Conservation (phyloP, 805 yeast genomes). For the Maudiozyma bulderi region DNA sequence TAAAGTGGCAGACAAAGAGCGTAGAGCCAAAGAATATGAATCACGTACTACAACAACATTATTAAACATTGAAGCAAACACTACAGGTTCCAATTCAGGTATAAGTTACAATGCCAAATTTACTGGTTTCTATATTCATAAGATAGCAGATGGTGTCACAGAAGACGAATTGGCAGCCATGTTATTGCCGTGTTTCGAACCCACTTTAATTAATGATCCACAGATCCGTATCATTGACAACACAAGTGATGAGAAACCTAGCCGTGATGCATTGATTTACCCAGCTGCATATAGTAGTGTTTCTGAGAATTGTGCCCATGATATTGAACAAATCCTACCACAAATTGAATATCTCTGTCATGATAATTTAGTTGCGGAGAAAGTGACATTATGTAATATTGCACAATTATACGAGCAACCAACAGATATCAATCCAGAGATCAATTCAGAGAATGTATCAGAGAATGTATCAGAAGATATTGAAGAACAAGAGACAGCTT, state of each 20-base stretch:
- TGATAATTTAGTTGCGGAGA: slow-evolving; percentile 19
- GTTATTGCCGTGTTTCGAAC: slow-evolving; percentile 23
- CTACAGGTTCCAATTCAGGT: slow-evolving; percentile 1
- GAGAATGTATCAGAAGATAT: background rate
- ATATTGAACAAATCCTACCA: slow-evolving; percentile 34
- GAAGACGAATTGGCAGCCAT: slow-evolving; percentile 34
- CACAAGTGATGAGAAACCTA: background rate
- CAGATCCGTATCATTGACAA: slow-evolving; percentile 7
- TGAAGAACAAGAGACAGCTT: too few relatives aligned
- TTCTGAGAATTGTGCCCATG: slow-evolving; percentile 34
- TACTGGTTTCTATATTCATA: slow-evolving; percentile 48
- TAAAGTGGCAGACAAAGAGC: slow-evolving; percentile 26
- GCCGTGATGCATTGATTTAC: slow-evolving; percentile 12
- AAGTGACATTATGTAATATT: slow-evolving; percentile 15
- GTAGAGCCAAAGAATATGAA: slow-evolving; percentile 24
- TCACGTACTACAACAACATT: slow-evolving; percentile 17
- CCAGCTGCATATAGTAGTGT: slow-evolving; percentile 30
- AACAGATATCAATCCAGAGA: background rate
- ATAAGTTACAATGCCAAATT: slow-evolving; percentile 14
- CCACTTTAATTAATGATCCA: slow-evolving; percentile 23
- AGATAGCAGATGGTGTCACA: slow-evolving; percentile 45
- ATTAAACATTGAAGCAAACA: slow-evolving; percentile 16
- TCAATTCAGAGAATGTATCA: background rate
- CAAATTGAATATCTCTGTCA: slow-evolving; percentile 20
- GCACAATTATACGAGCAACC: slow-evolving; percentile 5